phyloP scores from a whole-genome alignment of 805 yeast genomes.

The Candida silvicultrix region DNA sequence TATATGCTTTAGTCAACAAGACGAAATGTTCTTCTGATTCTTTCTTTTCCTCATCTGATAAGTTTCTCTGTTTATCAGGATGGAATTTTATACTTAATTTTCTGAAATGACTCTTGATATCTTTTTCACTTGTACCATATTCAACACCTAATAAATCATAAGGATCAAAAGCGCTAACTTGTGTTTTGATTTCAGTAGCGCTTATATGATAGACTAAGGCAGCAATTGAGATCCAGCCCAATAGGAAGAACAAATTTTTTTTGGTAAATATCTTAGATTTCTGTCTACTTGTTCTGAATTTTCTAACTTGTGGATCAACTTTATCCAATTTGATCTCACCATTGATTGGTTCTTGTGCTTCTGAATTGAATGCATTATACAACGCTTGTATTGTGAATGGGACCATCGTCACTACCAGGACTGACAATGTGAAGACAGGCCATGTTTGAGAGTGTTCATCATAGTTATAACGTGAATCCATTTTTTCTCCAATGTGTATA shows the following conservation, averaged over 20 bases:
- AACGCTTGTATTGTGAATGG: constrained; percentile 15
- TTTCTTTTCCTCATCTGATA: constrained; percentile 47
- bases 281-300: constrained; percentile 13
- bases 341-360: constrained; percentile 5
- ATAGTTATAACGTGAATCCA: constrained; percentile 22
- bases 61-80: constrained; percentile 80
- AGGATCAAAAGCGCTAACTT: constrained; percentile 70
- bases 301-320: constrained; percentile 14
- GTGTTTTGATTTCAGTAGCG: constrained; percentile 31
- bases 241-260: constrained; percentile 9
- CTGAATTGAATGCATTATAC: neutral
- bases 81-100: constrained; percentile 84
- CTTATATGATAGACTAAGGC: constrained; percentile 29
- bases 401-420: constrained; percentile 17
- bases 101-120: constrained; percentile 76
- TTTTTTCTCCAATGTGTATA: constrained; percentile 1
- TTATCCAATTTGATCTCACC: constrained; percentile 16
- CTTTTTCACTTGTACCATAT: constrained; percentile 62
- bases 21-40: constrained; percentile 73
- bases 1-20: constrained; percentile 83
- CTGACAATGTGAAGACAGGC: constrained; percentile 22
- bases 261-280: constrained; percentile 5
- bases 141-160: constrained; percentile 78
- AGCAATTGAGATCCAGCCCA: constrained; percentile 27
- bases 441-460: constrained; percentile 22